These are phyloP conservation scores for Pyricularia grisea DNA, from an alignment of 2,329 filamentous ascomycete species.

Conservation along the genomic window DNA sequence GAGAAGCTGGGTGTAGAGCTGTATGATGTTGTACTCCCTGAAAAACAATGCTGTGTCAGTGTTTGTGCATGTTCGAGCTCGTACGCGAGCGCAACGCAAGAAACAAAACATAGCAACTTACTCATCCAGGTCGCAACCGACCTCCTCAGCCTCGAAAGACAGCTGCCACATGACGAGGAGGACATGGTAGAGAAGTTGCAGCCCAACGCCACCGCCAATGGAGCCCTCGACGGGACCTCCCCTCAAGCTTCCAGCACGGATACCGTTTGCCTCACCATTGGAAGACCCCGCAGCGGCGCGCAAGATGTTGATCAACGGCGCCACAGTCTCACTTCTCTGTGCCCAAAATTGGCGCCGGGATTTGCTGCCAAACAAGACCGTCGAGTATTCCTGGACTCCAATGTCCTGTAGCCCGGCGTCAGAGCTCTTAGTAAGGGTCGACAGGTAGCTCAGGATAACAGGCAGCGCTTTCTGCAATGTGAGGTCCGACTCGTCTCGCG, in stretches of 20 bases:
- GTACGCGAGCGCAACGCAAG: neutral
- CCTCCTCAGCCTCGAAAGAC: conserved; percentile 76
- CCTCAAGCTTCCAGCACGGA: conserved; percentile 34
- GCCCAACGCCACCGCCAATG: conserved; percentile 72
- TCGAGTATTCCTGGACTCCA: conserved; percentile 83
- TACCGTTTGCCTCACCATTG: conserved; percentile 49
- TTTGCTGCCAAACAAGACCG: conserved; percentile 65
- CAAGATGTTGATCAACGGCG: conserved; percentile 74
- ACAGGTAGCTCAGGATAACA: conserved; percentile 77
- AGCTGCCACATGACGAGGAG: conserved; percentile 93
- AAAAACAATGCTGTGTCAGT: neutral
- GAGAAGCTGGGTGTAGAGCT: conserved; percentile 86
- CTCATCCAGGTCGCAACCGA: conserved; percentile 74
- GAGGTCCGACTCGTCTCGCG: conserved; percentile 52
- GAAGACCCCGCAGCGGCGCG: conserved; percentile 64
- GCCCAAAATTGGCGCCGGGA: conserved; percentile 84
- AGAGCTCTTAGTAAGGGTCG: conserved; percentile 70
- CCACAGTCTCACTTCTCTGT: conserved; percentile 75
- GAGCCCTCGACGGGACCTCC: conserved; percentile 46
- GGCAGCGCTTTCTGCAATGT: conserved; percentile 67
- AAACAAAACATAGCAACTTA: conserved; percentile 33
- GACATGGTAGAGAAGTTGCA: conserved; percentile 85
- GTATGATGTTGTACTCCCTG: conserved; percentile 86
- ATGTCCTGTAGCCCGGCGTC: conserved; percentile 93
- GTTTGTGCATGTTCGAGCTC: neutral